phyloP scores from a whole-genome alignment of 495 filamentous ascomycete genomes.

The Pyrenopolyporus hunteri region DNA sequence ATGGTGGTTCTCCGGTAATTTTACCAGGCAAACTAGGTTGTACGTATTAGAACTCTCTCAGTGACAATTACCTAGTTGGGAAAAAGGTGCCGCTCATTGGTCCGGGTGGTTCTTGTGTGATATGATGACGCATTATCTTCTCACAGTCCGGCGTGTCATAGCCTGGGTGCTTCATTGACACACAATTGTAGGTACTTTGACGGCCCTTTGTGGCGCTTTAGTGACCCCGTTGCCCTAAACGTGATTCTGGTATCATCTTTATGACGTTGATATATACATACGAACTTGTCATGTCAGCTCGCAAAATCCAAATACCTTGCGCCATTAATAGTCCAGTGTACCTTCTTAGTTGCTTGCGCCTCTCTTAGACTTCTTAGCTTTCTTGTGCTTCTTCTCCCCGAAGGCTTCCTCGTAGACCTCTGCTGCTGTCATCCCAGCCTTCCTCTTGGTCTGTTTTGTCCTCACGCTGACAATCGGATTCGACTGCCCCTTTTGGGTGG shows the following conservation, averaged over 20 bases:
- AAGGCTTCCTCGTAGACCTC: constrained; percentile 66
- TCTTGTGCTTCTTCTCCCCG: constrained; percentile 63
- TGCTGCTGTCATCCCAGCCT: constrained; percentile 70
- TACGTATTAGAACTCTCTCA: no score
- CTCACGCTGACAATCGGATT: constrained; percentile 85
- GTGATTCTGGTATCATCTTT: constrained; percentile 25
- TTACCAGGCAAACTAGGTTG: no score
- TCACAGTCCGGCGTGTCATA: no score
- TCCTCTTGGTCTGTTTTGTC: constrained; percentile 74
- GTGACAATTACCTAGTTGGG: background rate
- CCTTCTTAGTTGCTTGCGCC: background rate
- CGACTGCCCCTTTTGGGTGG: constrained; percentile 61
- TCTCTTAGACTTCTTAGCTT: constrained; percentile 55
- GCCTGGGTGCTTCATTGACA: no score
- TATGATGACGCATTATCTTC: background rate
- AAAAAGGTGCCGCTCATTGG: background rate
- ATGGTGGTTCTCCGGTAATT: no score
- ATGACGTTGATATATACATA: constrained; percentile 18
- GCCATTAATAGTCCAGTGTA: background rate
- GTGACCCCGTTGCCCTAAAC: background rate
- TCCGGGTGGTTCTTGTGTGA: background rate
- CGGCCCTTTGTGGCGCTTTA: no score
- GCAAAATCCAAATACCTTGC: background rate
- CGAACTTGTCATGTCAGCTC: constrained; percentile 1
- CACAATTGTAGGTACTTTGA: no score